Evolutionary conservation across 148 eudicot genomes (phyloP).

Genomic region (Selenicereus undatus): DNA sequence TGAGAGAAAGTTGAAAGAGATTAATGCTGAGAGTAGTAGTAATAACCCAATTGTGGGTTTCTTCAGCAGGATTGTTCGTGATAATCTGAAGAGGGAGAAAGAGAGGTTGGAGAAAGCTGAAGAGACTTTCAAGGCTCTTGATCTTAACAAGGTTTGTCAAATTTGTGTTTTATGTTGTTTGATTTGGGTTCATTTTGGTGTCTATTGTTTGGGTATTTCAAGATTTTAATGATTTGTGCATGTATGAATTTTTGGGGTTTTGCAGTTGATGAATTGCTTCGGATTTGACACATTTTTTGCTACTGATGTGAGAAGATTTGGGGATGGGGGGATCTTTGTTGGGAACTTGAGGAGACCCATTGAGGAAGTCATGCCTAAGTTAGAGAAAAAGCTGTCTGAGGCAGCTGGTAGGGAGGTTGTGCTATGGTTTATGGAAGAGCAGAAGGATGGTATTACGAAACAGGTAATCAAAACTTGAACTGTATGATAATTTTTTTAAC

Average conservation of each 20-base stretch:
- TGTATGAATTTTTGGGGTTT: conserved; percentile 9
- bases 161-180: neutral
- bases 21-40: conserved; percentile 62
- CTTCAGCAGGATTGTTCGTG: conserved; percentile 49
- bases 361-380: conserved; percentile 76
- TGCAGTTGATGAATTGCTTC: conserved; percentile 78
- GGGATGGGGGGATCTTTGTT: conserved; percentile 92
- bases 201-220: neutral
- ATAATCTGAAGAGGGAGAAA: conserved; percentile 62
- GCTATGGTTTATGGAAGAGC: conserved; percentile 96
- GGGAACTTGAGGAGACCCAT: conserved; percentile 89
- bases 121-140: conserved; percentile 85
- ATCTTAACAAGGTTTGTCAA: conserved; percentile 67
- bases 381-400: conserved; percentile 79
- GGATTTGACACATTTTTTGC: conserved; percentile 92
- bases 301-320: conserved; percentile 90
- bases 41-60: conserved; percentile 54
- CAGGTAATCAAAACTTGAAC: conserved; percentile 42
- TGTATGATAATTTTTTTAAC: neutral
- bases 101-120: conserved; percentile 69
- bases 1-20: conserved; percentile 80
- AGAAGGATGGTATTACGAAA: conserved; percentile 70
- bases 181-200: neutral
- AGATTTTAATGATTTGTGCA: neutral
- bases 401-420: conserved; percentile 87